Base-by-base conservation (phyloP, 768 basidiomycete genomes). In the Ephemerocybe angulata region DNA sequence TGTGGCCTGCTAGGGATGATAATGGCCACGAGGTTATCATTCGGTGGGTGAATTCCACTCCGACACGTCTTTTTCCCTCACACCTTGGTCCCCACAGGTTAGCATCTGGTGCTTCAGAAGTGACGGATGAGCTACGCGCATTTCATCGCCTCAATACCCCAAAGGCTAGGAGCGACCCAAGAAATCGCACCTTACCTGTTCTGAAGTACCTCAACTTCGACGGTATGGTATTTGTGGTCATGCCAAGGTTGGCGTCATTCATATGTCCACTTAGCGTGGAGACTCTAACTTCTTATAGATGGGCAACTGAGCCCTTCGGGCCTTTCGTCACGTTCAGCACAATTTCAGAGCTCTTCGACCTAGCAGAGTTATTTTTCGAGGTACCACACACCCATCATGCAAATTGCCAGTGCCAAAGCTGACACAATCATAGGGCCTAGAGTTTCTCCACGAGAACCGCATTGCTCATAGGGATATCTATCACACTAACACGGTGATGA, bases 131-230 rank as follows among this genome's bases (percentile, higher is more conserved):
- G 24, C 28, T 46, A n/a, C 11, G 31, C 28, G 30, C 46, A 3
- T 46, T 24, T 24, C 5, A 29, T 13, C 40, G 52, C 10, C 42
- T 53, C 2, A 53, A 53, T 29, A 44, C 52, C 21, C 52, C 43
- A 15, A n/a, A 43, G 19, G 52, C 52, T 17, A 15, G 52, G 25
- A 27, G 5, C 11, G 43, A 62, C 41, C 57, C 58, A 1, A 43
- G 56, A 17, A 62, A 62, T 27, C 59, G 54, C 22, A 56, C 58
- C 6, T 53, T 62, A 17, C 56, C 58, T 3, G 29, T 58, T 8
- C 30, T 62, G 11, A 53, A 56, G 22, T 62, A 53, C 31, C 15
- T 60, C 10, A 33, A 22, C 17, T 60, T 55, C 37, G 49, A 60
- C 11, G 35, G 50, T 7, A 52, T 56, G 17, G 43, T 33, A 4